phyloP scores from a whole-genome alignment of 169 alveolate genomes.

The Plasmodium malariae region DNA sequence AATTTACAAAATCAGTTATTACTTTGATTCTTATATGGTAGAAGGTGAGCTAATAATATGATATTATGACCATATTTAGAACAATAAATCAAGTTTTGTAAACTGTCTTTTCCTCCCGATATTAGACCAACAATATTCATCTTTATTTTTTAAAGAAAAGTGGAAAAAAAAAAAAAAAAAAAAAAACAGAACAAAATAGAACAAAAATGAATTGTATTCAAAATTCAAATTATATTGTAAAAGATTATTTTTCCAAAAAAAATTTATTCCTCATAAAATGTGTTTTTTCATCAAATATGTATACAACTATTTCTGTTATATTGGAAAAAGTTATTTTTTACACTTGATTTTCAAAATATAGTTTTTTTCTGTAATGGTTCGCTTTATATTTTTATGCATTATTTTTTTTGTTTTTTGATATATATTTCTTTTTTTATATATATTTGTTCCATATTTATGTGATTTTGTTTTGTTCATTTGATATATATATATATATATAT shows the following conservation, averaged over 20 bases:
- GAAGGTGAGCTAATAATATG: constrained; percentile 59
- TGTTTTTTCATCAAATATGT: neutral
- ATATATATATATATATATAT: too few species aligned
- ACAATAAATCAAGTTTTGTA: constrained; percentile 82
- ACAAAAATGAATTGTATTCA: neutral
- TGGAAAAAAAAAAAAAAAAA: neutral
- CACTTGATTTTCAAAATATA: too few species aligned
- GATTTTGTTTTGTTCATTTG: neutral
- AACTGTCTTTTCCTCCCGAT: constrained; percentile 92
- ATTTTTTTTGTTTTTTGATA: too few species aligned
- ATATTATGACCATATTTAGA: constrained; percentile 77
- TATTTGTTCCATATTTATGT: neutral
- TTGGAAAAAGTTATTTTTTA: too few species aligned
- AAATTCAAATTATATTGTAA: neutral
- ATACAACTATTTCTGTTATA: too few species aligned
- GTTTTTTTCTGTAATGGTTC: neutral
- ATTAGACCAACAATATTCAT: constrained; percentile 89
- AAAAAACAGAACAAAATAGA: neutral
- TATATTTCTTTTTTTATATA: neutral
- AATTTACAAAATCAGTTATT: neutral
- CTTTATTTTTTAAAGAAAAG: constrained; percentile 8
- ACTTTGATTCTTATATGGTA: constrained; percentile 70
- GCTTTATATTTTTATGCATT: too few species aligned
- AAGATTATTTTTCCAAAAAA: neutral
- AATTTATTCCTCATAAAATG: neutral